Conservation (phyloP, 208 protist species). For the Leptomonas seymouri region DNA sequence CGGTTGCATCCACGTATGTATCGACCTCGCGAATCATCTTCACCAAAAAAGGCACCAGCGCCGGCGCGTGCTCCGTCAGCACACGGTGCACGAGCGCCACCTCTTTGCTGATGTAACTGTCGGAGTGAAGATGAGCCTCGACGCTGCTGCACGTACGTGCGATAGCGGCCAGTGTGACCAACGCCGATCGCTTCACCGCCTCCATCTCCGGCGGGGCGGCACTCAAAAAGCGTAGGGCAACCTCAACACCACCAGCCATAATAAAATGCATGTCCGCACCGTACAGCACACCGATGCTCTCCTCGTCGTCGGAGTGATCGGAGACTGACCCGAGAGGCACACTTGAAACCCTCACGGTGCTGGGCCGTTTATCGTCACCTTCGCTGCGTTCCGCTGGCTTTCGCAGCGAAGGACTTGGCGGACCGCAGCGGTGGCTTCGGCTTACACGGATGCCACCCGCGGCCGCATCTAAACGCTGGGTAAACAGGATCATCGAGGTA, state of each 20-base stretch:
- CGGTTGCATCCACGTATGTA: slow-evolving; percentile 48
- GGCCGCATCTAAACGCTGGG: slow-evolving; percentile 27
- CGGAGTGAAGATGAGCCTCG: slow-evolving; percentile 13
- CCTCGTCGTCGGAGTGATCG: slow-evolving; percentile 10
- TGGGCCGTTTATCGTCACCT: not conserved
- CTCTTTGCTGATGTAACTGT: slow-evolving; percentile 16
- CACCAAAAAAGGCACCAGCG: slow-evolving; percentile 35
- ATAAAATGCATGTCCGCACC: slow-evolving; percentile 64
- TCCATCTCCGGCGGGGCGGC: slow-evolving; percentile 42
- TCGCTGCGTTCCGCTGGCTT: not conserved
- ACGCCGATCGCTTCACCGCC: slow-evolving; percentile 45
- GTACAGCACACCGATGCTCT: slow-evolving; percentile 17
- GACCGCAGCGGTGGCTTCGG: slow-evolving; percentile 5
- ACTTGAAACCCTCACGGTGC: not conserved
- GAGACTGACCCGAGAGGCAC: not conserved
- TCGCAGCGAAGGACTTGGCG: not conserved
- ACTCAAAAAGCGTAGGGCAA: slow-evolving; percentile 55
- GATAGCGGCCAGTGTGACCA: slow-evolving; percentile 45
- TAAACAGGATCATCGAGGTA: slow-evolving; percentile 55
- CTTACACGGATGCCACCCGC: slow-evolving; percentile 15
- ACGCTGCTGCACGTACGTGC: slow-evolving; percentile 23
- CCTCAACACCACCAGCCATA: slow-evolving; percentile 47
- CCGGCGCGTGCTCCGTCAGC: slow-evolving; percentile 20
- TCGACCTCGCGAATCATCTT: slow-evolving; percentile 35
- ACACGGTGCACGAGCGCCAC: slow-evolving; percentile 6